phyloP scores from a whole-genome alignment of 2,329 filamentous ascomycete genomes.

The Apiospora sp. region DNA sequence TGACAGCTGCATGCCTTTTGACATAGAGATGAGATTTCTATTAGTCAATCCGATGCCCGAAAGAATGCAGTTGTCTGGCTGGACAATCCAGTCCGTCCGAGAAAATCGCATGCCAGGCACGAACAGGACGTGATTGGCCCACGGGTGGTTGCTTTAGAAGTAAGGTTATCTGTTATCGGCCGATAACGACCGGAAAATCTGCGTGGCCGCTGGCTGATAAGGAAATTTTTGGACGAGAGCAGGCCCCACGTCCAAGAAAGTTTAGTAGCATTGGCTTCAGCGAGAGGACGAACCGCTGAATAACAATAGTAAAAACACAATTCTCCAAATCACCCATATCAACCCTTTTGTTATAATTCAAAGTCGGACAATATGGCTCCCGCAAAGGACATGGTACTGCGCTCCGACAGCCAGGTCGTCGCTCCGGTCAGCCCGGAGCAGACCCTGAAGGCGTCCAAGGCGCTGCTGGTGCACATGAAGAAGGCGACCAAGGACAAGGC shows the following conservation, averaged over 20 bases:
- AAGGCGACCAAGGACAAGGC: conserved; percentile 59
- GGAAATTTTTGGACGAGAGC: conserved; percentile 13
- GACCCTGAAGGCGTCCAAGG: conserved; percentile 70
- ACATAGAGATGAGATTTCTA: neutral
- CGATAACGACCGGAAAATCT: conserved; percentile 14
- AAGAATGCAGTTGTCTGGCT: conserved; percentile 12
- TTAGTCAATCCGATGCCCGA: too few relatives aligned
- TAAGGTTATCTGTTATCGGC: conserved; percentile 4
- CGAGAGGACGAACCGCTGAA: neutral
- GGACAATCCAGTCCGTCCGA: neutral
- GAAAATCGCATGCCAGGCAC: conserved; percentile 9
- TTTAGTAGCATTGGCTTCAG: conserved; percentile 20
- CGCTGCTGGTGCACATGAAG: conserved; percentile 68
- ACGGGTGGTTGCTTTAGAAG: neutral
- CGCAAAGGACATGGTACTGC: conserved; percentile 49
- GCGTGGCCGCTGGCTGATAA: neutral
- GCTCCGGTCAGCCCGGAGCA: conserved; percentile 52
- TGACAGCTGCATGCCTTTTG: neutral
- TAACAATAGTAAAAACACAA: neutral
- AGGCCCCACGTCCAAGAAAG: conserved; percentile 18
- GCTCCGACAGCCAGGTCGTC: conserved; percentile 38
- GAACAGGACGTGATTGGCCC: neutral
- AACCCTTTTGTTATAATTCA: neutral
- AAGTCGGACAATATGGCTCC: conserved; percentile 46
- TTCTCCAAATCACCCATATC: neutral